Conservation (phyloP, 176 grass and related monocot genomes). For the Avena insularis region DNA sequence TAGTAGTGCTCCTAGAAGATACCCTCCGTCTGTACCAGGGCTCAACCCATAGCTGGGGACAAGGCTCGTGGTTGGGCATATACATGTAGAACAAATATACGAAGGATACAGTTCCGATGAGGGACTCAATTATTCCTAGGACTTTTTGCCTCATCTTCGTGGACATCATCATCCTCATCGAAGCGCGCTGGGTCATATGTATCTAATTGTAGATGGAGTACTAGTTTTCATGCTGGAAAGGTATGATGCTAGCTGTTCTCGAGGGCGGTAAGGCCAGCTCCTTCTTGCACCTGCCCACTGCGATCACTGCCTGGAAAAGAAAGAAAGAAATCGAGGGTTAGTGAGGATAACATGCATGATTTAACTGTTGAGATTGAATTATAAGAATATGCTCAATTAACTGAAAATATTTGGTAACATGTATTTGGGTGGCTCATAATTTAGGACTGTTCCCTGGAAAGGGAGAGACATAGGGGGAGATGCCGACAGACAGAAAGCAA, state of each 20-base stretch:
- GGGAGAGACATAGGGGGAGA: background rate
- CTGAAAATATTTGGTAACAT: too few species aligned
- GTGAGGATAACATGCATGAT: background rate
- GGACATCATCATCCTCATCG: background rate
- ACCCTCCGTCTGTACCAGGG: background rate
- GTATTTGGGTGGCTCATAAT: too few species aligned
- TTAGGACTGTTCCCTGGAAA: background rate
- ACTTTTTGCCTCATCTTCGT: background rate
- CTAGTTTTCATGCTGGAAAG: slow-evolving; percentile 26
- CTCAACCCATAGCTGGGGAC: background rate
- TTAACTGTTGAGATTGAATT: background rate
- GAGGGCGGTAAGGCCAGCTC: background rate
- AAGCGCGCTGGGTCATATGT: background rate
- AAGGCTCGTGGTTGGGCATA: slow-evolving; percentile 29
- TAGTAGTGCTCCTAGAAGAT: background rate
- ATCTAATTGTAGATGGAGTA: slow-evolving; percentile 35
- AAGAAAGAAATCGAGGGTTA: background rate
- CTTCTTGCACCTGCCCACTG: background rate
- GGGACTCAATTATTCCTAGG: slow-evolving; percentile 33
- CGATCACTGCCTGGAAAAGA: slow-evolving; percentile 34
- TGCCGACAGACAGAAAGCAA: slow-evolving; percentile 3
- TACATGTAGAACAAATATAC: slow-evolving; percentile 25
- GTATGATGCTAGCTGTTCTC: background rate
- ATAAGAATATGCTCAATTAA: too few species aligned
- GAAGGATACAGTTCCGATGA: slow-evolving; percentile 36